Evolutionary conservation across 371 early-diverging fungal species (phyloP).

Genomic region (Mortierella sp.): DNA sequence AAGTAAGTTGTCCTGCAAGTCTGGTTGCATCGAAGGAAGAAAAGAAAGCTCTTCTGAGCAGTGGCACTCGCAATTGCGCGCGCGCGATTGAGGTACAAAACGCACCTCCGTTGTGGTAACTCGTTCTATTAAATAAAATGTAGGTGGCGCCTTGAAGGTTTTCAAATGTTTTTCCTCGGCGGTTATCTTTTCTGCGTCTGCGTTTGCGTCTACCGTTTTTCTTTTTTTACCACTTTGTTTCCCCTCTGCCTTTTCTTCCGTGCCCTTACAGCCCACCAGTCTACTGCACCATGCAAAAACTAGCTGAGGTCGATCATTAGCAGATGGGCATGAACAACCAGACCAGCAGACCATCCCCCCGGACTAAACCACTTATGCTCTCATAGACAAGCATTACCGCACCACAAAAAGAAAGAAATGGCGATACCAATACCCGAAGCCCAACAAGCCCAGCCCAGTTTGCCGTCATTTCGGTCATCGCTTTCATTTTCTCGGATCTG

Average conservation of each 20-base stretch:
- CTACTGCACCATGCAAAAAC: too few relatives aligned
- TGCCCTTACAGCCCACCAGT: too few relatives aligned
- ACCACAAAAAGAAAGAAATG: too few relatives aligned
- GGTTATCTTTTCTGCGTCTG: neutral
- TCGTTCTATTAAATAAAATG: neutral
- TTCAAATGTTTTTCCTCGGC: neutral
- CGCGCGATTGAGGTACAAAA: neutral
- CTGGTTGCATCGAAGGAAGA: neutral
- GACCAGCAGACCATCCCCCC: neutral
- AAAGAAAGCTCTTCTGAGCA: neutral
- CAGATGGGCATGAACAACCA: neutral
- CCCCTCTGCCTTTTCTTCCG: neutral
- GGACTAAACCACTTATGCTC: too few relatives aligned
- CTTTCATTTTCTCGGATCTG: too few relatives aligned
- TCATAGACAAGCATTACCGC: too few relatives aligned
- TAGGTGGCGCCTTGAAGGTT: neutral
- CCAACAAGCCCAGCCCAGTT: too few relatives aligned
- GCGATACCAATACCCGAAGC: too few relatives aligned
- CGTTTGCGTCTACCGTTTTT: neutral
- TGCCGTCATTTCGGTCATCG: too few relatives aligned
- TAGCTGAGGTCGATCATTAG: too few relatives aligned
- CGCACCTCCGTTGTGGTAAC: too few relatives aligned
- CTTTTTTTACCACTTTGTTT: neutral
- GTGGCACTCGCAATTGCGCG: neutral
- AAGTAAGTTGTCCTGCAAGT: neutral